Conservation (phyloP, 805 yeast genomes). For the Wilhelminamyces savonicus region DNA sequence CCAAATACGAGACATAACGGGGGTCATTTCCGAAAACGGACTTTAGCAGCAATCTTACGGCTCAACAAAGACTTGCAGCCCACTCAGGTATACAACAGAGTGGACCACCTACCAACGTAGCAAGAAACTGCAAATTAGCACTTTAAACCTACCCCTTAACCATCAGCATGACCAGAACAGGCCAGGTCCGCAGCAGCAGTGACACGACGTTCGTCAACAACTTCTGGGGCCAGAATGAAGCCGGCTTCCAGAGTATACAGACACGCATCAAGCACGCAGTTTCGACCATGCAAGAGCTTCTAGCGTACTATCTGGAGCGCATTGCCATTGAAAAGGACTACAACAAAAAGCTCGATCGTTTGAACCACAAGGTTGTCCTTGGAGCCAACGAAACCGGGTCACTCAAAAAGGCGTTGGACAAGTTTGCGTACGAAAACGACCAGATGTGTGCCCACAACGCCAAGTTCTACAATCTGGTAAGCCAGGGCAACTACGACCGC, state of each 20-base stretch:
- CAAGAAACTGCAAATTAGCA: too few relatives aligned
- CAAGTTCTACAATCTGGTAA: slow-evolving; percentile 45
- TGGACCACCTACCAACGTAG: too few relatives aligned
- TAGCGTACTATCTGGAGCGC: slow-evolving; percentile 33
- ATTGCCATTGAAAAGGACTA: slow-evolving; percentile 70
- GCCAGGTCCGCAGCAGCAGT: too few relatives aligned
- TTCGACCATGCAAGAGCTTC: slow-evolving; percentile 40
- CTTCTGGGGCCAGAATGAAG: slow-evolving; percentile 64
- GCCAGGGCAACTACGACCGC: slow-evolving; percentile 42
- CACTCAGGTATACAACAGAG: too few relatives aligned
- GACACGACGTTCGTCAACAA: slow-evolving; percentile 33
- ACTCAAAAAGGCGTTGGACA: slow-evolving; percentile 52
- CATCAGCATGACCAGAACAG: too few relatives aligned
- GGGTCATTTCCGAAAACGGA: too few relatives aligned
- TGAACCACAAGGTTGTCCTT: slow-evolving; percentile 40
- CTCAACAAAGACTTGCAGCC: too few relatives aligned
- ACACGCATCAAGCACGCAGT: slow-evolving; percentile 54
- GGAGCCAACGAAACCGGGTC: slow-evolving; percentile 60
- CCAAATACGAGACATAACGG: too few relatives aligned
- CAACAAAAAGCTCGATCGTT: slow-evolving; percentile 44
- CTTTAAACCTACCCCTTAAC: too few relatives aligned
- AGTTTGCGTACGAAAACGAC: slow-evolving; percentile 51
- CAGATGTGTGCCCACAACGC: slow-evolving; percentile 53
- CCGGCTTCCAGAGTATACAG: slow-evolving; percentile 51
- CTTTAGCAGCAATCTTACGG: too few relatives aligned